Conservation (phyloP, 371 early-diverging fungal species). For the Mortierella sp. region DNA sequence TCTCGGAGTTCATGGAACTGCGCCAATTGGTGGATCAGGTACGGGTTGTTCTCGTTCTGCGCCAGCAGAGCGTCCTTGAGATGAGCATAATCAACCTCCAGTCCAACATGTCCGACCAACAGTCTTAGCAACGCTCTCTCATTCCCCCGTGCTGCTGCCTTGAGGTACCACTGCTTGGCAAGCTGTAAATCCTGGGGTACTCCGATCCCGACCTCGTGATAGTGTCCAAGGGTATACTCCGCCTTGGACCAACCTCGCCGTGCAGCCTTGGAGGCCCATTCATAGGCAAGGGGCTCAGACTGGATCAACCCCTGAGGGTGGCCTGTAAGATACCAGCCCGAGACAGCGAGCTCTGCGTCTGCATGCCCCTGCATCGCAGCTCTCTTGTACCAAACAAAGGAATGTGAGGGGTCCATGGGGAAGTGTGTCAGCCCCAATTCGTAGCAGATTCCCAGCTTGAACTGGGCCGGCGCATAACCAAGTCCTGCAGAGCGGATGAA, state of each 20-base stretch:
- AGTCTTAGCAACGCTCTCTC: conserved; percentile 49
- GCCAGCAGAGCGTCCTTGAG: conserved; percentile 53
- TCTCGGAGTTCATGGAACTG: conserved; percentile 55
- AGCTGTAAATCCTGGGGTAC: conserved; percentile 72
- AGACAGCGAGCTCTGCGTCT: conserved; percentile 94
- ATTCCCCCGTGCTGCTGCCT: conserved; percentile 67
- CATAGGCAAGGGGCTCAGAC: conserved; percentile 91
- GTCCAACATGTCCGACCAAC: conserved; percentile 51
- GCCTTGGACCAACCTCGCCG: conserved; percentile 90
- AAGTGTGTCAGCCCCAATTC: conserved; percentile 80
- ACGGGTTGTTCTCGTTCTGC: conserved; percentile 45
- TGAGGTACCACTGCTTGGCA: conserved; percentile 88
- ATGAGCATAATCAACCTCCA: conserved; percentile 53
- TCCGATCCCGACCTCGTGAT: conserved; percentile 93
- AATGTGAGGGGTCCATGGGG: conserved; percentile 75
- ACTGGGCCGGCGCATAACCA: conserved; percentile 78
- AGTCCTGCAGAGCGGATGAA: conserved; percentile 67
- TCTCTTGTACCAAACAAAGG: conserved; percentile 83
- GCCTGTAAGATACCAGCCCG: conserved; percentile 97
- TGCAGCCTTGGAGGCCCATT: conserved; percentile 92
- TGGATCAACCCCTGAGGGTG: conserved; percentile 78
- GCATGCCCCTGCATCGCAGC: conserved; percentile 95
- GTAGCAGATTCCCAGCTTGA: conserved; percentile 88
- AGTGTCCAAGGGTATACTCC: conserved; percentile 95
- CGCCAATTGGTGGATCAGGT: conserved; percentile 53